Evolutionary conservation across 768 basidiomycete species (phyloP).

Genomic region (Kwoniella sp.): DNA sequence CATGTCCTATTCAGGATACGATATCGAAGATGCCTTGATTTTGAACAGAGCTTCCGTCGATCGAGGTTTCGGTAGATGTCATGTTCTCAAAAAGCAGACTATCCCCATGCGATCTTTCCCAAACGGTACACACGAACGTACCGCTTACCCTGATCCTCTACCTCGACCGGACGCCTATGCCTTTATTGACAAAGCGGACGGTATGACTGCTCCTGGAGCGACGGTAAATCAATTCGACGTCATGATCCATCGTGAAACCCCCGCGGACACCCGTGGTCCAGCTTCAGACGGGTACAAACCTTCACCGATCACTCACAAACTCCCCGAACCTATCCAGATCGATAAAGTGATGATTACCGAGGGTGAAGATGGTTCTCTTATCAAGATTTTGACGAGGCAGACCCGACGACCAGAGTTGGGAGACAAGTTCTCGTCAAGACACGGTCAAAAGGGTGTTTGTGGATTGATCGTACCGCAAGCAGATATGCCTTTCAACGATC

Average conservation of each 20-base stretch:
- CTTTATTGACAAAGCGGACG: conserved; percentile 80
- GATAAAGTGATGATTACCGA: conserved; percentile 98
- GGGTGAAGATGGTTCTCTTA: conserved; percentile 91
- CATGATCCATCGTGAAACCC: conserved; percentile 96
- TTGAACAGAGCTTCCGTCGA: conserved; percentile 94
- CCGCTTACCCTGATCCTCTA: conserved; percentile 88
- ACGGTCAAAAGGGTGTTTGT: conserved; percentile 99
- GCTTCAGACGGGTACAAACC: conserved; percentile 71
- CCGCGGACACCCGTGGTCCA: conserved; percentile 66
- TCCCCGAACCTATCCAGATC: conserved; percentile 86
- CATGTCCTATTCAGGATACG: conserved; percentile 99
- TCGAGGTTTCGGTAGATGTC: conserved; percentile 95
- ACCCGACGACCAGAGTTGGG: conserved; percentile 94
- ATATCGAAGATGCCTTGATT: conserved; percentile 98
- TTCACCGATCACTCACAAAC: conserved; percentile 88
- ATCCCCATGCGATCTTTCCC: conserved; percentile 94
- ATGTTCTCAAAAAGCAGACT: conserved; percentile 92
- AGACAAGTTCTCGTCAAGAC: conserved; percentile 96
- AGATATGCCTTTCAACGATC: conserved; percentile 99
- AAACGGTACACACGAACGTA: conserved; percentile 95
- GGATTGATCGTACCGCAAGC: conserved; percentile 98
- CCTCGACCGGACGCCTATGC: conserved; percentile 79
- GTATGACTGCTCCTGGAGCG: conserved; percentile 92
- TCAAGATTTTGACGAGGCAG: conserved; percentile 96
- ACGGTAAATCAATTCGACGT: conserved; percentile 89